Conservation (phyloP, 805 yeast species). For the Metschnikowia bowlesiae region DNA sequence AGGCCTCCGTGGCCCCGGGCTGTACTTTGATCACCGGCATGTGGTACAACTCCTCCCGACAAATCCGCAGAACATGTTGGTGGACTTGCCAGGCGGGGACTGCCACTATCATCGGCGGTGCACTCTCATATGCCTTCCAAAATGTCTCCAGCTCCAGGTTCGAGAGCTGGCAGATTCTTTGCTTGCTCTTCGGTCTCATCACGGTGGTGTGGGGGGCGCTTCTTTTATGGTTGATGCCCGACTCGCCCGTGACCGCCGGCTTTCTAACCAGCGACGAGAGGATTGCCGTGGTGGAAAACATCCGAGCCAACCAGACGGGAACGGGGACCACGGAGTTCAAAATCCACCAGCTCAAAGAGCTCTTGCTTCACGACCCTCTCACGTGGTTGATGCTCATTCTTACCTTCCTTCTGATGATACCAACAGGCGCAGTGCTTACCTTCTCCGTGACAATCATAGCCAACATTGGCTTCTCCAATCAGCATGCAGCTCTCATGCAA, state of each 20-base stretch:
- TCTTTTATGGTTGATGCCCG: slow-evolving; percentile 45
- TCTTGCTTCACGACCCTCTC: slow-evolving; percentile 42
- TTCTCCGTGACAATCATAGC: slow-evolving; percentile 51
- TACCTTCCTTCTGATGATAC: slow-evolving; percentile 44
- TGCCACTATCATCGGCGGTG: slow-evolving; percentile 49
- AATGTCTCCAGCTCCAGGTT: slow-evolving; percentile 38
- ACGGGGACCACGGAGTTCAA: slow-evolving; percentile 46
- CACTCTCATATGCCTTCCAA: slow-evolving; percentile 46
- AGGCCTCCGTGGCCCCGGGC: slow-evolving; percentile 53
- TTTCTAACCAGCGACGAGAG: slow-evolving; percentile 43
- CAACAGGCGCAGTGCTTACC: slow-evolving; percentile 50
- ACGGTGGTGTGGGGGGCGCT: slow-evolving; percentile 48
- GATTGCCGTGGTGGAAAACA: slow-evolving; percentile 37
- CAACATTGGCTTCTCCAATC: slow-evolving; percentile 45
- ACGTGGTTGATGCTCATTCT: slow-evolving; percentile 48
- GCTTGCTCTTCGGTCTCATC: slow-evolving; percentile 50
- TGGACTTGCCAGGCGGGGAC: slow-evolving; percentile 58
- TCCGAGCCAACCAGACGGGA: slow-evolving; percentile 49
- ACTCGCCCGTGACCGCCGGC: slow-evolving; percentile 37
- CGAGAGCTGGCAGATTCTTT: slow-evolving; percentile 60
- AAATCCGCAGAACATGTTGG: slow-evolving; percentile 48
- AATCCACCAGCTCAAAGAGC: slow-evolving; percentile 42
- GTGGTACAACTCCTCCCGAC: slow-evolving; percentile 56
- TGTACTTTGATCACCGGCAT: slow-evolving; percentile 54
- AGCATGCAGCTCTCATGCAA: slow-evolving; percentile 47